Conservation (phyloP, 495 filamentous ascomycete genomes). For the Penicillium odoratum region DNA sequence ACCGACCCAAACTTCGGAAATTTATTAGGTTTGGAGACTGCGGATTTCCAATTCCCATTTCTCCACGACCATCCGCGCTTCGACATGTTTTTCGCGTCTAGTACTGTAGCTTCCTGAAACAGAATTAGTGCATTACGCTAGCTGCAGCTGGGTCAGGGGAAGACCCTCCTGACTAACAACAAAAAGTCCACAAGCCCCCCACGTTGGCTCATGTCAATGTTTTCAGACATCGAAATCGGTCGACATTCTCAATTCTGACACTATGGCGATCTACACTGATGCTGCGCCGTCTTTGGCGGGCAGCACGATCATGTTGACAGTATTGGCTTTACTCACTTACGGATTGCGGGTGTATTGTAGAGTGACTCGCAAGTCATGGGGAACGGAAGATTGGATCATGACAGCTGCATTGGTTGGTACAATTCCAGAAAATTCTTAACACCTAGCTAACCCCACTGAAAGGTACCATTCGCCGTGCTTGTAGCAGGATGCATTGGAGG, state of each 20-base stretch:
- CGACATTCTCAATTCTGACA: background rate
- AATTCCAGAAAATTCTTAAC: background rate
- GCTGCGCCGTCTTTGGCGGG: conserved; percentile 21
- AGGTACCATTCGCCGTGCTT: conserved; percentile 26
- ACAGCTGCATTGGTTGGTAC: conserved; percentile 20
- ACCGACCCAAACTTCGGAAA: background rate
- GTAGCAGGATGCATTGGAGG: conserved; percentile 23
- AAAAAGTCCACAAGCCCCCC: background rate
- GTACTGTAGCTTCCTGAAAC: background rate
- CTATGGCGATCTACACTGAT: conserved; percentile 25
- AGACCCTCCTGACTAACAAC: background rate
- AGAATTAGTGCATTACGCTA: background rate
- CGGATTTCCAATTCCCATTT: background rate
- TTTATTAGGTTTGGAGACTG: background rate
- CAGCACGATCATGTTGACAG: conserved; percentile 23
- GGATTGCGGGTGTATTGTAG: conserved; percentile 24
- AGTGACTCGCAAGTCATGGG: conserved; percentile 21
- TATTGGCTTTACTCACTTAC: conserved; percentile 19
- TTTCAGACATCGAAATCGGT: background rate
- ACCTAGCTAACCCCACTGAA: background rate
- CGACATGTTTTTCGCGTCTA: background rate
- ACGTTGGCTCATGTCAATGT: background rate
- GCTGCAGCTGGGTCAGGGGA: background rate
- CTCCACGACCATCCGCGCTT: background rate
- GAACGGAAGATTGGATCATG: conserved; percentile 31